Percentiles rank a stretch among this genome's conserved stretches.
phyloP scores from a whole-genome alignment of 129 eudicot species.

The Arctium minus region DNA sequence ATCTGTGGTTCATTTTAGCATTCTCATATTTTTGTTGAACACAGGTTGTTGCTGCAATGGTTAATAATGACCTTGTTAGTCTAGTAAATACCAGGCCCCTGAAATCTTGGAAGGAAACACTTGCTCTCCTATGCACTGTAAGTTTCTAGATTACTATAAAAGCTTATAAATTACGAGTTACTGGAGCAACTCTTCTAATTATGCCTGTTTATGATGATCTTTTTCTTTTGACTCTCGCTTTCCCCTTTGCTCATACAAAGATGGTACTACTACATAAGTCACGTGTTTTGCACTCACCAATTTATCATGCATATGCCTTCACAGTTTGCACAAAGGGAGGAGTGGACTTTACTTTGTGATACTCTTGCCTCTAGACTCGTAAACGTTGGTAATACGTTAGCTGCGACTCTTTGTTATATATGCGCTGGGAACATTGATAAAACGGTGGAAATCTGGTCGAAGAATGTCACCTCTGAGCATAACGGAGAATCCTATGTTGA shows the following conservation, averaged over 20 bases:
- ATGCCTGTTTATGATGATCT: background rate
- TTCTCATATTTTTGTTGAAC: background rate
- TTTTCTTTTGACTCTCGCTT: background rate
- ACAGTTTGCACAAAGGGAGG: constrained; percentile 92
- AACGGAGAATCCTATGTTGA: constrained; percentile 74
- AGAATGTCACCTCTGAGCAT: constrained; percentile 47
- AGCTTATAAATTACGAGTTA: background rate
- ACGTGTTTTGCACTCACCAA: background rate
- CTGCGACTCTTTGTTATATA: constrained; percentile 86
- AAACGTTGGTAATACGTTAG: constrained; percentile 64
- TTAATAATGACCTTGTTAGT: constrained; percentile 83
- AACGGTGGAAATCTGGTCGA: constrained; percentile 94
- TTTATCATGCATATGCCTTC: background rate
- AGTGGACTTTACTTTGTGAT: constrained; percentile 84
- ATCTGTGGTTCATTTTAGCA: background rate
- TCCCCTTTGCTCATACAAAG: background rate
- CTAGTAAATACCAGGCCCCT: constrained; percentile 85
- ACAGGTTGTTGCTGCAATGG: constrained; percentile 96
- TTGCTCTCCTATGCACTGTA: constrained; percentile 93
- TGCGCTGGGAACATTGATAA: constrained; percentile 95
- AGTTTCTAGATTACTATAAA: constrained; percentile 25
- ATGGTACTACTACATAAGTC: background rate
- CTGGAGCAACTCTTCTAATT: background rate
- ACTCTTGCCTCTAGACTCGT: constrained; percentile 83
- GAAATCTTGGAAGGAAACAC: constrained; percentile 95